These are phyloP conservation scores for Candida arabinofermentans DNA, from an alignment of 805 yeast genomes.

Conservation along the genomic window DNA sequence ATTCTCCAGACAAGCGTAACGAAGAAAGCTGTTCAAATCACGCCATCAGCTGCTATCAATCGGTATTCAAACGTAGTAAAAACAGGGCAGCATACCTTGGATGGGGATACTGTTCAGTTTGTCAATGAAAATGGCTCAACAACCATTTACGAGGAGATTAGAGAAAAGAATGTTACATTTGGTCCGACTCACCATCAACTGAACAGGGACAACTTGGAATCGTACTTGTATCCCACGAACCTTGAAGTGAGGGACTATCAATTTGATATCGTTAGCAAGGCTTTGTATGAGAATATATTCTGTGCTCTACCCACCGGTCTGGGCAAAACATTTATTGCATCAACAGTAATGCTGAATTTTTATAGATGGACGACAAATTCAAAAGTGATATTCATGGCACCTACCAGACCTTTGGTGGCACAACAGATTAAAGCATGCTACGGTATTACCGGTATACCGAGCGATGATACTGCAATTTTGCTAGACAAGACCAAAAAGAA, in stretches of 20 bases:
- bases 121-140: conserved; percentile 10
- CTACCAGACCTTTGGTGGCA: conserved; percentile 92
- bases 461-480: conserved; percentile 72
- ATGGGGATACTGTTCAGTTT: conserved; percentile 17
- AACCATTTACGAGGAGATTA: conserved; percentile 24
- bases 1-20: conserved; percentile 5
- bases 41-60: conserved; percentile 13
- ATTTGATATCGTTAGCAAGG: conserved; percentile 66
- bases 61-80: conserved; percentile 12
- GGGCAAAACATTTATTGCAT: conserved; percentile 95
- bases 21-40: conserved; percentile 1
- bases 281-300: conserved; percentile 68
- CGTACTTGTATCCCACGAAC: conserved; percentile 82
- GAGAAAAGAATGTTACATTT: conserved; percentile 21
- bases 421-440: conserved; percentile 95
- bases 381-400: conserved; percentile 92
- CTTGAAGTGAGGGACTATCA: conserved; percentile 86
- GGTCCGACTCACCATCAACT: conserved; percentile 50
- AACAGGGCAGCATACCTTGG: conserved; percentile 24
- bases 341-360: conserved; percentile 88
- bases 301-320: conserved; percentile 97
- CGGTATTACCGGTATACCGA: conserved; percentile 79
- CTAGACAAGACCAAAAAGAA: conserved; percentile 49
- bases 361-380: conserved; percentile 77
- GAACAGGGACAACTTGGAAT: conserved; percentile 33